Evolutionary conservation across 176 grass and related monocot genomes (phyloP), one percentile per base, ranked within the genome.

Genomic region (Chrysopogon serrulatus): DNA sequence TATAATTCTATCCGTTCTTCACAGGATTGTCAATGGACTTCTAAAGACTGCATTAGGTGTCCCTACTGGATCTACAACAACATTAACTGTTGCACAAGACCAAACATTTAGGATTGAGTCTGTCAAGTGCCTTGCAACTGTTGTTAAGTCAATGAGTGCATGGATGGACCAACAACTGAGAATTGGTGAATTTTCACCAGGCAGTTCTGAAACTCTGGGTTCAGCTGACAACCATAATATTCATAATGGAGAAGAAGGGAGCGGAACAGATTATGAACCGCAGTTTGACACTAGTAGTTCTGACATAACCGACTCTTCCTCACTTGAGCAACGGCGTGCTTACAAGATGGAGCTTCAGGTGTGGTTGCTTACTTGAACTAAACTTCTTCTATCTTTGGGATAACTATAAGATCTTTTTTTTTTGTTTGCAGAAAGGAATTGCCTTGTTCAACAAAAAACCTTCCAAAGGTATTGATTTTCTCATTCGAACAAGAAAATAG

Each of bases 301-400:
- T 35, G 93, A 92, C 11, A 54, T 94, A 24, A 95, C 93, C 83
- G 93, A 94, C 88, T 82, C 96, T 74, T 85, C 91, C 66, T 90
- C 93, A 71, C 83, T 98, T 45, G 96, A 96, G 82, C 96, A 98
- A 71, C 85, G 93, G 0, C 89, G 96, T 69, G 91, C 94, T 18
- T 98, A 94, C 73, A 98, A 98, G 83, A 67, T 98, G 68, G 96
- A 98, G 73, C 81, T 96, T 83, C 96, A 98, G 91, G 96, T 95
- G 39, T 89, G 34, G n/a, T 78, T 60, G 31, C 44, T 68, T 71
- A 53, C 42, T 85, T 68, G 78, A 68, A 59, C 57, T 59, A 56
- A 40, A 27, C 45, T 33, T 23, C 31, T 40, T 71, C 27, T 72
- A 3, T 24, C 6, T 17, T 77, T 42, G 68, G 21, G 49, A 71